Conservation (phyloP, 2,329 filamentous ascomycete genomes). For the Pyricularia pennisetigena region DNA sequence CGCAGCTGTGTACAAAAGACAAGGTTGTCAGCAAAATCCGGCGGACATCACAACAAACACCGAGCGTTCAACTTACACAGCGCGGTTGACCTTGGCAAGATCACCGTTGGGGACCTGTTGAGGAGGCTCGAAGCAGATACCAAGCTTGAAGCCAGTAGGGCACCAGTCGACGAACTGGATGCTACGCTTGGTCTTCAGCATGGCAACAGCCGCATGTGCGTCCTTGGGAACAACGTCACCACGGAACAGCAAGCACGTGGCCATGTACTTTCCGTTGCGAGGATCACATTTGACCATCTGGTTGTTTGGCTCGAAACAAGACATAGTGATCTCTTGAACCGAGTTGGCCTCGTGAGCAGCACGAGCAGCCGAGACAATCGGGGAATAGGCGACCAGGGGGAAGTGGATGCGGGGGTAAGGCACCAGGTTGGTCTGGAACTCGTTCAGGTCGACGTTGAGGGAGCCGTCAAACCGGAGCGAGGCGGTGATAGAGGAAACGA, state of each 20-base stretch:
- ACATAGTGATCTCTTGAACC: constrained; percentile 47
- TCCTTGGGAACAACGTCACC: constrained; percentile 63
- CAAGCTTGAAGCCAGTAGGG: constrained; percentile 66
- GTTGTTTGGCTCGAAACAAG: constrained; percentile 69
- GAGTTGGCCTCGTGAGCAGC: constrained; percentile 83
- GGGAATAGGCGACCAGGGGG: constrained; percentile 63
- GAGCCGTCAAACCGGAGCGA: constrained; percentile 64
- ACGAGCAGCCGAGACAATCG: constrained; percentile 62
- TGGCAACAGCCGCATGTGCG: constrained; percentile 56
- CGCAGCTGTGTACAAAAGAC: constrained; percentile 27
- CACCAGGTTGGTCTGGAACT: constrained; percentile 70
- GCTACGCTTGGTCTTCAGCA: constrained; percentile 60
- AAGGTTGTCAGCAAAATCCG: background rate
- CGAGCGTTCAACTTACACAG: constrained; percentile 24
- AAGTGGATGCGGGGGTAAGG: constrained; percentile 68
- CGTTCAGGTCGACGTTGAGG: constrained; percentile 65
- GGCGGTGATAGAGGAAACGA: constrained; percentile 66
- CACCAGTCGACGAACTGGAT: constrained; percentile 71
- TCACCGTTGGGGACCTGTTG: constrained; percentile 51
- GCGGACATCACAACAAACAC: background rate
- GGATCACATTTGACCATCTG: constrained; percentile 71
- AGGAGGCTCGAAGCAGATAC: constrained; percentile 66
- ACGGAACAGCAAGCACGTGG: constrained; percentile 61
- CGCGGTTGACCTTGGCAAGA: constrained; percentile 51
- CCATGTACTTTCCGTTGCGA: constrained; percentile 69